These are phyloP conservation scores for Macrotyloma uniflorum DNA, from an alignment of 306 rosid species.

Conservation along the genomic window DNA sequence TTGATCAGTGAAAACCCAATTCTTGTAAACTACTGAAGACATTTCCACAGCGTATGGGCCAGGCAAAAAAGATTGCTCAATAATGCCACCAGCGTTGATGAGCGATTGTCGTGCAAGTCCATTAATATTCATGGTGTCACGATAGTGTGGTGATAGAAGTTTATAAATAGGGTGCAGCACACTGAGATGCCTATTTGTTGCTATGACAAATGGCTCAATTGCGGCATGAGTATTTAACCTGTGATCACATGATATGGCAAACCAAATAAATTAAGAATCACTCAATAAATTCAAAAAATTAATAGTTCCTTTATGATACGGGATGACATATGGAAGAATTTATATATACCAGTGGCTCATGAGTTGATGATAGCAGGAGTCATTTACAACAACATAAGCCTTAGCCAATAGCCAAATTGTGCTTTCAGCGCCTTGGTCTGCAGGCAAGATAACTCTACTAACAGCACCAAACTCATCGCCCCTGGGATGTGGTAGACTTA, in stretches of 20 bases:
- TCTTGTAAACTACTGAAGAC: slow-evolving; percentile 39
- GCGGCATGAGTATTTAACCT: slow-evolving; percentile 73
- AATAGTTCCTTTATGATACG: background rate
- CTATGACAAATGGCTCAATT: slow-evolving; percentile 58
- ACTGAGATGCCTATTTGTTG: slow-evolving; percentile 41
- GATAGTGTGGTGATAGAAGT: slow-evolving; percentile 41
- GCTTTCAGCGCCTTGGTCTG: slow-evolving; percentile 50
- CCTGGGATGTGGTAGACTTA: slow-evolving; percentile 59
- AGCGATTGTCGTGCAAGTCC: slow-evolving; percentile 36
- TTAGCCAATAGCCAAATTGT: slow-evolving; percentile 68
- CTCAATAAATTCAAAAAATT: background rate
- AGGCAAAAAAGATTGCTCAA: slow-evolving; percentile 38
- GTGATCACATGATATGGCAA: background rate
- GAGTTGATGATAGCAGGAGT: slow-evolving; percentile 64
- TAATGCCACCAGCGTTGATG: slow-evolving; percentile 33
- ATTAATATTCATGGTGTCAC: slow-evolving; percentile 44
- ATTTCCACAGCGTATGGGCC: slow-evolving; percentile 31
- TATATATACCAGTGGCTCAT: slow-evolving; percentile 63
- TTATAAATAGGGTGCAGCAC: slow-evolving; percentile 40
- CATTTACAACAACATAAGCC: slow-evolving; percentile 65
- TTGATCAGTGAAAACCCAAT: slow-evolving; percentile 40
- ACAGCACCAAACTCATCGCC: slow-evolving; percentile 54
- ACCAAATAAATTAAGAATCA: too few relatives aligned
- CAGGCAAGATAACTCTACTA: slow-evolving; percentile 57
- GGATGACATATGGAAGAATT: background rate